Percentiles rank a stretch among this genome's conserved stretches.
phyloP scores from a whole-genome alignment of 306 rosid genomes.

The Aeschynomene evenia region DNA sequence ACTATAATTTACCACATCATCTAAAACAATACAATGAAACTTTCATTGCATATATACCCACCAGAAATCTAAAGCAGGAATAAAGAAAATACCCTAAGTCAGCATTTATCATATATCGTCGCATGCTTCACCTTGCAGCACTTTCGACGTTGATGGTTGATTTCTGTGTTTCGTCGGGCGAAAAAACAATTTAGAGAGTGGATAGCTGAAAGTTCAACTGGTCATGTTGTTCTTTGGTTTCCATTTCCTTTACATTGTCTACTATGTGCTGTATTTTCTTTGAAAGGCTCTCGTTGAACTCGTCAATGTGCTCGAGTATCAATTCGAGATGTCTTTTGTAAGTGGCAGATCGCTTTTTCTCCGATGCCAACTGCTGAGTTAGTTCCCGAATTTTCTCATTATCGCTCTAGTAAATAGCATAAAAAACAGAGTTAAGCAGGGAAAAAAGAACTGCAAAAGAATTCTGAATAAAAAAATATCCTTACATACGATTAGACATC shows the following conservation, averaged over 20 bases:
- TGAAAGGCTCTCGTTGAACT: slow-evolving; percentile 80
- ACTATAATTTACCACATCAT: slow-evolving; percentile 16
- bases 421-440: slow-evolving; percentile 21
- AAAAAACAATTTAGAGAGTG: neutral
- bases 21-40: slow-evolving; percentile 35
- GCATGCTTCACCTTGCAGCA: slow-evolving; percentile 29
- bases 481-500: neutral
- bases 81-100: slow-evolving; percentile 28
- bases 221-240: slow-evolving; percentile 55
- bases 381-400: slow-evolving; percentile 88
- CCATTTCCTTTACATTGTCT: slow-evolving; percentile 80
- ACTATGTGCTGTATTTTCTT: slow-evolving; percentile 88
- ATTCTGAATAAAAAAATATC: neutral
- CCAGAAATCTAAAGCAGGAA: slow-evolving; percentile 39
- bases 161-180: slow-evolving; percentile 19
- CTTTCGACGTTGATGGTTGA: slow-evolving; percentile 21
- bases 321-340: slow-evolving; percentile 94
- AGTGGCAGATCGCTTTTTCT: slow-evolving; percentile 81
- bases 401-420: slow-evolving; percentile 59
- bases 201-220: slow-evolving; percentile 31
- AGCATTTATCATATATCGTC: slow-evolving; percentile 33
- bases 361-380: slow-evolving; percentile 78
- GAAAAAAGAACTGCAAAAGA: neutral
- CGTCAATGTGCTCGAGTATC: slow-evolving; percentile 84
- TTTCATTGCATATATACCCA: slow-evolving; percentile 45